Evolutionary conservation across 2,329 filamentous ascomycete species (phyloP).

Genomic region (Colletotrichum tropicale): DNA sequence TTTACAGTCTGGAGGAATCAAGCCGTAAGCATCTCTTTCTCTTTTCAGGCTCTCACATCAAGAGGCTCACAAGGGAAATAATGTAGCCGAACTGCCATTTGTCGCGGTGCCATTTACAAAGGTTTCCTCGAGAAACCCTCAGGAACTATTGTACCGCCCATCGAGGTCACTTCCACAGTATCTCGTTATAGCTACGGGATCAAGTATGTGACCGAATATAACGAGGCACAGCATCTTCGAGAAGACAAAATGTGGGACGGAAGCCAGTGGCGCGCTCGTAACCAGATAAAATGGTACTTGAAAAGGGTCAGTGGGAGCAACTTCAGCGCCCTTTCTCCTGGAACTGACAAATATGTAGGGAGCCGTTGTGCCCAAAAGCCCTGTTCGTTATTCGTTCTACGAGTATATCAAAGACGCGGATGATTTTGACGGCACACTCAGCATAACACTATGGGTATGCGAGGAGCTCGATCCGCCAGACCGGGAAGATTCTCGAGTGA

Average conservation of each 20-base stretch:
- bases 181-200: background rate
- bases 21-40: background rate
- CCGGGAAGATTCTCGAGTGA: background rate
- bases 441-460: background rate
- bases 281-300: background rate
- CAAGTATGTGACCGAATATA: background rate
- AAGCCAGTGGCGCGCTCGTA: background rate
- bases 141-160: no score
- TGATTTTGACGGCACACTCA: background rate
- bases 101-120: background rate
- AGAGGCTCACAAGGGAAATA: background rate
- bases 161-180: background rate
- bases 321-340: background rate
- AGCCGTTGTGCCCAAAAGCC: background rate
- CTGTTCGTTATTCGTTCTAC: background rate
- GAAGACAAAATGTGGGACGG: background rate
- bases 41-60: background rate
- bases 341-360: no score
- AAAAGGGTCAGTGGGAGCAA: background rate
- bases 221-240: rapidly evolving
- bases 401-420: background rate
- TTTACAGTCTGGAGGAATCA: background rate
- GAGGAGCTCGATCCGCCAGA: background rate
- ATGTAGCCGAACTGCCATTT: background rate
- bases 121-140: background rate